Base-by-base conservation (phyloP, 768 basidiomycete species). In the Boletellus emodensis region DNA sequence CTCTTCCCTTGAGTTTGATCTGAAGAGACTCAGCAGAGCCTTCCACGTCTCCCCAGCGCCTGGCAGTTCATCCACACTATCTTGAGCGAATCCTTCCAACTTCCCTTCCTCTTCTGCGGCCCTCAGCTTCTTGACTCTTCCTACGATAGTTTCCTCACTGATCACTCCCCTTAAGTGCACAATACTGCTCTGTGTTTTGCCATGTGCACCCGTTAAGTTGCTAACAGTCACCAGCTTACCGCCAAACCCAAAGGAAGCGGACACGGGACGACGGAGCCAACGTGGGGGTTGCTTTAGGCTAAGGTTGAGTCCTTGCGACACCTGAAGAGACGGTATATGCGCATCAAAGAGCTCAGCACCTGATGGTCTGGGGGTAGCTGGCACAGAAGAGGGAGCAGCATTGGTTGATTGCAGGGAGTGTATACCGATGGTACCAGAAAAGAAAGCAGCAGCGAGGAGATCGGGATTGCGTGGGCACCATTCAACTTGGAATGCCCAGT, bases 401-500 rank as follows among this genome's bases (percentile, higher is more conserved):
- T 90, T 87, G n/a, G 91, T 96, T 2, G 89, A 84, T 64, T 97
- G 95, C 47, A 97, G 81, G 14, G 91, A 91, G 65, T 97, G 94
- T 33, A 99, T 83, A 34, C 87, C 87, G 58, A 98, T 84, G 2
- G 90, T 93, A 13, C 94, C 95, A 56, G 96, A 94, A 71, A 95
- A 95, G 70, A 91, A 94, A 3, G 93, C 93, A 2, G 93, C 85
- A 0, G 94, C 92, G 36, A 98, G 81, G 40, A 96, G 76, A 60
- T 92, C 88, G 1, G 94, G 88, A 73, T 84, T 76, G 47, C 90
- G 87, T 11, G 94, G 95, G 63, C 91, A 95, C 90, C 92, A 97
- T 49, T 94, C 83, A 11, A 94, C 89, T 71, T 97, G 90, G 85
- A 98, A 98, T 0, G 94, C 89, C 95, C 95, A 97, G 72, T 97